Evolutionary conservation across 2,329 filamentous ascomycete genomes (phyloP), one percentile per base, ranked within the genome.

Genomic region (Fusarium bulbicola): DNA sequence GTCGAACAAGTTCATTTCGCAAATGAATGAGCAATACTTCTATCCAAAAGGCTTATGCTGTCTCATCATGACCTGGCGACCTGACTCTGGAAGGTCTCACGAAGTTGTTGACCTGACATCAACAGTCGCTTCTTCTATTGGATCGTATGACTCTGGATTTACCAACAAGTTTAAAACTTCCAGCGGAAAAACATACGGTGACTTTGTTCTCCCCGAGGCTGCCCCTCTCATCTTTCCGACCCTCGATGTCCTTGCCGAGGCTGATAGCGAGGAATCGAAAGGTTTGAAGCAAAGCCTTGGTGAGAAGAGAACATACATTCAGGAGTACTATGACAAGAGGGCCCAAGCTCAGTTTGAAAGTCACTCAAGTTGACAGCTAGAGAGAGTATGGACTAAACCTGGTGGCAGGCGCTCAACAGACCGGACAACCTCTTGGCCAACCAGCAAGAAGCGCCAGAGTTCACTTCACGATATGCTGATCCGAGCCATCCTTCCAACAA

Each of bases 21-120:
- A 61, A 18, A 59, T 67, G 16, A 67, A 67, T 6, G 63, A 67
- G 15, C 82, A 86, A 7, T 85, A 89, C 66, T 92, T 91, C 77
- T 84, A 83, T 52, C 89, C 89, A 0, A 84, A 84, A 5, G 89
- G 89, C 0, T 82, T 91, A 1, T 88, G 86, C 18, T 79, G 76
- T 7, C 45, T 82, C 26, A 82, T 92, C 42, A 85, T 91, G 80
- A 86, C 86, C 3, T 89, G 83, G 80, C 86, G 86, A 58, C 85
- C 86, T 1, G 82, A 84, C 7, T 68, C 77, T 0, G 64, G 74
- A 24, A 69, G 30, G 14, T 5, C 45, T 7, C 74, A 80, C 21
- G 75, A 79, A 32, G 63, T 43, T 53, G 39, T 71, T 36, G 42
- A 59, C n/a, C 5, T 59, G 79, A 80, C 59, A 13, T 57, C 63